Percentiles rank a stretch among this genome's conserved stretches.
Conservation (phyloP, 257 asterid species). For the Thymus quinquecostatus region DNA sequence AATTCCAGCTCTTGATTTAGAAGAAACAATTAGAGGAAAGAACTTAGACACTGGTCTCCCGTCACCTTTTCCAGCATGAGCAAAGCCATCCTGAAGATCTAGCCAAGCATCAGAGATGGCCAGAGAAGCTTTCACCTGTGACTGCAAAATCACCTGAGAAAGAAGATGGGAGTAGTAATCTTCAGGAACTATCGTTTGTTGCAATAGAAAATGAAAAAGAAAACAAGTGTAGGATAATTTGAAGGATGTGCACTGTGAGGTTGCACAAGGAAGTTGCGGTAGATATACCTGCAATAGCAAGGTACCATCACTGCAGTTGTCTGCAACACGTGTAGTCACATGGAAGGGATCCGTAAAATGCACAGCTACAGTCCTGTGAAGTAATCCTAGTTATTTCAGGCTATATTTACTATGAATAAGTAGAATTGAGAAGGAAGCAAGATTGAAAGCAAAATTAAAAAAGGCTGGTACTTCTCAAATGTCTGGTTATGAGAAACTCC, state of each 20-base stretch:
- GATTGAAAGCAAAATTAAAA: conserved; percentile 23
- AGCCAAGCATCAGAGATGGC: conserved; percentile 84
- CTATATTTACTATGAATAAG: conserved; percentile 29
- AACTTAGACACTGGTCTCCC: conserved; percentile 74
- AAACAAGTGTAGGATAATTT: conserved; percentile 17
- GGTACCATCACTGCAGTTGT: conserved; percentile 92
- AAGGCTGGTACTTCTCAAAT: conserved; percentile 71
- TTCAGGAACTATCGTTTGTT: conserved; percentile 4
- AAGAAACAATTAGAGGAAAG: conserved; percentile 81
- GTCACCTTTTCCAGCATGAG: conserved; percentile 71
- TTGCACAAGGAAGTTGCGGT: conserved; percentile 20
- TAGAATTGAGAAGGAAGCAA: conserved; percentile 15
- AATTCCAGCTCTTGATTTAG: conserved; percentile 85
- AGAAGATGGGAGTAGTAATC: conserved; percentile 12
- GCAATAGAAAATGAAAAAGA: conserved; percentile 8
- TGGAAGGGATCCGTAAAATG: conserved; percentile 96
- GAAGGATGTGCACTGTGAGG: conserved; percentile 12
- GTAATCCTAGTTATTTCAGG: conserved; percentile 35
- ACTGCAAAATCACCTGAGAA: conserved; percentile 81
- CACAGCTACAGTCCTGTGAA: conserved; percentile 87
- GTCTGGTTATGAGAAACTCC: conserved; percentile 91
- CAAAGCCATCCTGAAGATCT: conserved; percentile 94
- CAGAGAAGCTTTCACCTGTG: conserved; percentile 93
- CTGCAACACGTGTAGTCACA: conserved; percentile 82
- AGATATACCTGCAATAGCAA: conserved; percentile 88